Conservation (phyloP, 768 basidiomycete genomes). For the Trichaptum fuscoviolaceum region DNA sequence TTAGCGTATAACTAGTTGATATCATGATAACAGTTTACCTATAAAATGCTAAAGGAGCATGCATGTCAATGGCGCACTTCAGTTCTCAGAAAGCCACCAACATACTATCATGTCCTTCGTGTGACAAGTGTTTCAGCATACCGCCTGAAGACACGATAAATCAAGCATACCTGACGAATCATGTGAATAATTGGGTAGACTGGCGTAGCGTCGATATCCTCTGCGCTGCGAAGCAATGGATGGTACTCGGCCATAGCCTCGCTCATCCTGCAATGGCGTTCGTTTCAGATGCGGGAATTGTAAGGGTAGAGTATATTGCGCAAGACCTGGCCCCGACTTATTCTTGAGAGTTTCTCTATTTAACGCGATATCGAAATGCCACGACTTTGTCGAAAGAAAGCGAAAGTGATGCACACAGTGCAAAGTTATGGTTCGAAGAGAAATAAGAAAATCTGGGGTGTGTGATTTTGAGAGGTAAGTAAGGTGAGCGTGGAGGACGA, state of each 20-base stretch:
- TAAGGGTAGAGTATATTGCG: no score
- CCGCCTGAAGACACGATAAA: background rate
- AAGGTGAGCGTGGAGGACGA: no score
- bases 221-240: conserved; percentile 38
- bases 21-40: conserved; percentile 34
- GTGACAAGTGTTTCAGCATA: conserved; percentile 8
- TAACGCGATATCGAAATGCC: no score
- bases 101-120: conserved; percentile 58
- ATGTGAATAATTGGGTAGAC: conserved; percentile 82
- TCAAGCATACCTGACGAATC: conserved; percentile 52
- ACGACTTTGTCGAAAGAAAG: no score
- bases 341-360: no score
- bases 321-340: no score
- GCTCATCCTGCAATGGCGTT: background rate
- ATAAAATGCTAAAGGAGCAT: conserved; percentile 56
- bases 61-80: conserved; percentile 7
- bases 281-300: no score
- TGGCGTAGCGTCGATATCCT: conserved; percentile 49
- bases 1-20: conserved; percentile 1
- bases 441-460: no score
- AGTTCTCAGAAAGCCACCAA: background rate
- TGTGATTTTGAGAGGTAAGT: no score
- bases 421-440: no score
- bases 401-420: no score
- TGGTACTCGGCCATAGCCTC: conserved; percentile 12